phyloP scores from a whole-genome alignment of 208 protist species.

The Leishmania tarentolae region DNA sequence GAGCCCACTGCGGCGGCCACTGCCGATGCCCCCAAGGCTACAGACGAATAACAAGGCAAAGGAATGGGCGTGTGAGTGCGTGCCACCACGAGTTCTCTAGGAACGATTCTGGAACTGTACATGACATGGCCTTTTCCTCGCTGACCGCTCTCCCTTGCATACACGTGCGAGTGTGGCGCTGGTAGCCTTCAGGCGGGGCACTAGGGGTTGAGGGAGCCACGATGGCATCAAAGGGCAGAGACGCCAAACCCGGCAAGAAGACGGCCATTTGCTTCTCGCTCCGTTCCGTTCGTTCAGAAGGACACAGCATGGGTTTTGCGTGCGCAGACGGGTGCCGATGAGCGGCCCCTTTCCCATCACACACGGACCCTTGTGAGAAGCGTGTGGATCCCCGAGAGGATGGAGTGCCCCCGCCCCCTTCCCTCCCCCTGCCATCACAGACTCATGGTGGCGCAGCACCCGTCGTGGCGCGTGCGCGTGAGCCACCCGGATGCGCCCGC shows the following conservation, averaged over 20 bases:
- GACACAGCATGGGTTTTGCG: neutral
- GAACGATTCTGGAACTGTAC: neutral
- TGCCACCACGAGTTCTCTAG: neutral
- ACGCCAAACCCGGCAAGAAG: neutral
- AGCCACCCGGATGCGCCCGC: neutral
- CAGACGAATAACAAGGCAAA: neutral
- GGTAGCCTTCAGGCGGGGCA: neutral
- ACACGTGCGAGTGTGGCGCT: neutral
- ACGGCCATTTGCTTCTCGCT: neutral
- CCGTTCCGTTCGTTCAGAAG: too few species aligned
- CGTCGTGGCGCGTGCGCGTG: neutral
- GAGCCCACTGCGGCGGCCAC: neutral
- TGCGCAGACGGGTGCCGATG: neutral
- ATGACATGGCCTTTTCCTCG: neutral
- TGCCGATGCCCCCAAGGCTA: neutral
- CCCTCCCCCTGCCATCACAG: neutral
- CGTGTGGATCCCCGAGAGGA: neutral
- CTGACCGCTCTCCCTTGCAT: neutral
- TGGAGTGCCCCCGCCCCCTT: too few species aligned
- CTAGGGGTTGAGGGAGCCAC: neutral
- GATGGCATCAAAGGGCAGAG: neutral
- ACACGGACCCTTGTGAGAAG: neutral
- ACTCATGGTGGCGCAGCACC: neutral
- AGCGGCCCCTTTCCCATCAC: neutral
- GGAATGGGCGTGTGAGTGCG: neutral